phyloP scores from a whole-genome alignment of 192 early-diverging fungal species.

The Podila epigama region DNA sequence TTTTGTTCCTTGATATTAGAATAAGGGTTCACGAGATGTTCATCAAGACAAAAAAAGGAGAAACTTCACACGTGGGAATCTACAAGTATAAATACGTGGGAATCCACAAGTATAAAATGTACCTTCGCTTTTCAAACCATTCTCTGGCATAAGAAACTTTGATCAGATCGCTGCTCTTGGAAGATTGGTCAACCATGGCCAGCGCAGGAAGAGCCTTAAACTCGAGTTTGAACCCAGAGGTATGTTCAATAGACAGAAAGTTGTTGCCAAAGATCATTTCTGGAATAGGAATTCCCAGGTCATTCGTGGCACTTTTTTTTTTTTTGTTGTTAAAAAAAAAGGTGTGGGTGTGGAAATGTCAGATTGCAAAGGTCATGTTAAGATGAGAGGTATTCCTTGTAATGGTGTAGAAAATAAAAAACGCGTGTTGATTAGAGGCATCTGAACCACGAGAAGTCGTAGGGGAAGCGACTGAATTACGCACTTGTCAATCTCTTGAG shows the following conservation, averaged over 20 bases:
- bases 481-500: constrained; percentile 65
- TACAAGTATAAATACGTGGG: neutral
- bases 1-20: too few relatives aligned
- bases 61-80: too few relatives aligned
- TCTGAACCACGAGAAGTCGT: neutral
- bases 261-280: constrained; percentile 99
- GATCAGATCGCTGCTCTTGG: constrained; percentile 72
- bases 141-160: constrained; percentile 87
- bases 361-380: too few relatives aligned
- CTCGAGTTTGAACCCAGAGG: constrained; percentile 57
- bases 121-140: constrained; percentile 84
- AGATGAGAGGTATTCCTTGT: too few relatives aligned
- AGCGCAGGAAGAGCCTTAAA: constrained; percentile 83
- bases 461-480: neutral
- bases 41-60: too few relatives aligned
- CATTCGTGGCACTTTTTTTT: constrained; percentile 52
- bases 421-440: neutral
- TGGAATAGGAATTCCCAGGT: constrained; percentile 78
- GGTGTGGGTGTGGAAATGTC: too few relatives aligned
- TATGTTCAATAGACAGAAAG: constrained; percentile 67
- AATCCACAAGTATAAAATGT: neutral
- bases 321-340: too few relatives aligned
- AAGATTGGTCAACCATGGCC: constrained; percentile 70
- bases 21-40: neutral
- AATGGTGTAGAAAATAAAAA: too few relatives aligned